Percentiles rank a stretch among this genome's conserved stretches.
Evolutionary conservation across 257 asterid genomes (phyloP).

Genomic region (Rehmannia glutinosa): DNA sequence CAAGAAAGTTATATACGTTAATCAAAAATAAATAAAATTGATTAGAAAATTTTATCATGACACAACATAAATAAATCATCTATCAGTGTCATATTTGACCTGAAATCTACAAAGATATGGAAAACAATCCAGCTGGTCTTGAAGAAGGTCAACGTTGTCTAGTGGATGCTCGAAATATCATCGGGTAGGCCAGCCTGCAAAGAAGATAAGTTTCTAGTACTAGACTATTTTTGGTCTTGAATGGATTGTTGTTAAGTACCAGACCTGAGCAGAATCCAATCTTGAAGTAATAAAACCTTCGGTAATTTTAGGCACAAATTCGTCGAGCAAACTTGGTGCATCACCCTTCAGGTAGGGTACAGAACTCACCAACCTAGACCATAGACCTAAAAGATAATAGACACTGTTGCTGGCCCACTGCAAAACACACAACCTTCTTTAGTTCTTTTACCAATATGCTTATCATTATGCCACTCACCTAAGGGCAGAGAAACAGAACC

Average conservation of each 20-base stretch:
- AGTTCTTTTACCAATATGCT: constrained; percentile 5
- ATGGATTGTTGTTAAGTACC: not conserved
- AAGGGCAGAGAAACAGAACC: constrained; percentile 15
- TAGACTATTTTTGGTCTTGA: not conserved
- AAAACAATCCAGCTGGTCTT: constrained; percentile 95
- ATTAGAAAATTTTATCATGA: constrained; percentile 2
- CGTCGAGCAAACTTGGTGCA: constrained; percentile 94
- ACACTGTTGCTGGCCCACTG: constrained; percentile 99
- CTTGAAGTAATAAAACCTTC: constrained; percentile 95
- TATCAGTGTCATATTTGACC: constrained; percentile 35
- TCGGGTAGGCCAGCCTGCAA: constrained; percentile 66
- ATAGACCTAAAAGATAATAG: constrained; percentile 92
- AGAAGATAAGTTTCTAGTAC: constrained; percentile 3
- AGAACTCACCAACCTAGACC: constrained; percentile 97
- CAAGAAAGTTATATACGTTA: constrained; percentile 22
- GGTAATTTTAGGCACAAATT: constrained; percentile 88
- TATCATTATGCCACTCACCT: constrained; percentile 4
- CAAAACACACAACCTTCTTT: constrained; percentile 9
- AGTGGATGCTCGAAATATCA: constrained; percentile 87
- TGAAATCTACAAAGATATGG: constrained; percentile 93
- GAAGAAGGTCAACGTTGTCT: constrained; percentile 96
- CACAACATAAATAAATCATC: not conserved
- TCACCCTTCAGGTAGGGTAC: constrained; percentile 96
- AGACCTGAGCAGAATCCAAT: constrained; percentile 95
- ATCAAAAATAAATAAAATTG: not conserved